A percentile compares a stretch with the other conserved stretches of the same genome.
Conservation (phyloP, 805 yeast genomes). For the Candida boleticola region DNA sequence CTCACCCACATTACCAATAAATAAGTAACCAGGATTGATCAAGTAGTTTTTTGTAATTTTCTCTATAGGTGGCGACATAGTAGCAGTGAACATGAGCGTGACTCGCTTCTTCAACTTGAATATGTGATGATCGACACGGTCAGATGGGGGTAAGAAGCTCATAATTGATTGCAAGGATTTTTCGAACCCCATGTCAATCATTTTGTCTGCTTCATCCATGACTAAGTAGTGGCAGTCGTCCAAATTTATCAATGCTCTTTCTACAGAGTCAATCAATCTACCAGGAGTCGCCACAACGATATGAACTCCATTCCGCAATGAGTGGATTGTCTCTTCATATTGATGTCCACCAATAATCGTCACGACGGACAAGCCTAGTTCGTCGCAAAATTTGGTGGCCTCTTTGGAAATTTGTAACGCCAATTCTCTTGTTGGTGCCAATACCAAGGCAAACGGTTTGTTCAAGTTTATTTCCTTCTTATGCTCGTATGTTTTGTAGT, state of each 20-base stretch:
- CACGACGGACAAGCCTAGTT: slow-evolving; percentile 45
- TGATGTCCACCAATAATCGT: slow-evolving; percentile 90
- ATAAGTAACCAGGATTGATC: slow-evolving; percentile 56
- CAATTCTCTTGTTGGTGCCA: slow-evolving; percentile 93
- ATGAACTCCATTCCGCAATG: slow-evolving; percentile 65
- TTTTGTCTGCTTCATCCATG: slow-evolving; percentile 92
- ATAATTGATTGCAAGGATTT: slow-evolving; percentile 67
- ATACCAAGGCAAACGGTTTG: slow-evolving; percentile 74
- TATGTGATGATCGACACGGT: slow-evolving; percentile 34
- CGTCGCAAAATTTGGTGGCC: slow-evolving; percentile 48
- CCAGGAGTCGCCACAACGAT: slow-evolving; percentile 95
- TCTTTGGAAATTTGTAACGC: slow-evolving; percentile 83
- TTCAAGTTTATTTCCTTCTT: slow-evolving; percentile 45
- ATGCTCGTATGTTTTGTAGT: slow-evolving; percentile 36
- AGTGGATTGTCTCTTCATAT: slow-evolving; percentile 65
- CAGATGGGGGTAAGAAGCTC: slow-evolving; percentile 47
- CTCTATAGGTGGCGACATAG: slow-evolving; percentile 77
- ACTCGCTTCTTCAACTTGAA: slow-evolving; percentile 43
- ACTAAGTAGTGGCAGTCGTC: slow-evolving; percentile 64
- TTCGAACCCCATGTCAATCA: slow-evolving; percentile 95
- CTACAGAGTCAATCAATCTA: slow-evolving; percentile 76
- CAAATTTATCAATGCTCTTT: slow-evolving; percentile 60
- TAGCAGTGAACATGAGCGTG: slow-evolving; percentile 93
- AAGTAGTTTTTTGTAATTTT: slow-evolving; percentile 63
- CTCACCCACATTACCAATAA: slow-evolving; percentile 65